Base-by-base conservation (phyloP, 179 eudicot genomes). In the Silene coronaria region DNA sequence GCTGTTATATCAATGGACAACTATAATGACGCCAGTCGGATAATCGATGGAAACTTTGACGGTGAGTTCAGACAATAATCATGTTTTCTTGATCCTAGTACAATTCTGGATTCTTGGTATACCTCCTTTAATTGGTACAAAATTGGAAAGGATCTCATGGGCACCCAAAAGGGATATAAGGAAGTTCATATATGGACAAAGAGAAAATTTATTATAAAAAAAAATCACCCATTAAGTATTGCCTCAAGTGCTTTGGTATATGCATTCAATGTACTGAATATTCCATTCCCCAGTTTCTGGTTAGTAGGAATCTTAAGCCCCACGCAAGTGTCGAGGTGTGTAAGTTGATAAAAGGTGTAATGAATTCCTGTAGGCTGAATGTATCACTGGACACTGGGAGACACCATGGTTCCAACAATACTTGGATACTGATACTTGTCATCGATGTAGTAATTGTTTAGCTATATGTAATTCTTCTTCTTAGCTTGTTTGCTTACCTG, bases 21-120 rank as follows among this genome's bases (percentile, higher is more conserved):
- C 78, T 92, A 94, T 79, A 94, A 94, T 74, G 98, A 94, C 77
- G 79, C 96, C 42, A 90, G 91, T 73, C 94, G 97, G 53, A 86
- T 94, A 53, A 85, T 94, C 75, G 98, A 94, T 82, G 98, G 98
- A 46, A 94, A 94, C 84, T 94, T 89, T 79, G 98, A 94, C 67
- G 98, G 97, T 94, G 81, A 82, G 83, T 36, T 36, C 34, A 70
- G 23, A 30, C 32, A 70, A 70, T 46, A 46, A 55, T 71, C 19
- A 59, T 45, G 10, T 62, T 51, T 26, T 38, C 34, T 59, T 7
- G 24, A 27, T 78, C 36, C 24, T 51, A 42, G 0, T 26, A 17
- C 24, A 48, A 23, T 70, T 57, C 23, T 12, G 17, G 48, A 16
- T 55, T 65, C 45, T 72, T 10, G 11, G 2, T 38, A 19, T 67